Base-by-base conservation (phyloP, 2,329 filamentous ascomycete genomes). In the Ascomycota sp. region DNA sequence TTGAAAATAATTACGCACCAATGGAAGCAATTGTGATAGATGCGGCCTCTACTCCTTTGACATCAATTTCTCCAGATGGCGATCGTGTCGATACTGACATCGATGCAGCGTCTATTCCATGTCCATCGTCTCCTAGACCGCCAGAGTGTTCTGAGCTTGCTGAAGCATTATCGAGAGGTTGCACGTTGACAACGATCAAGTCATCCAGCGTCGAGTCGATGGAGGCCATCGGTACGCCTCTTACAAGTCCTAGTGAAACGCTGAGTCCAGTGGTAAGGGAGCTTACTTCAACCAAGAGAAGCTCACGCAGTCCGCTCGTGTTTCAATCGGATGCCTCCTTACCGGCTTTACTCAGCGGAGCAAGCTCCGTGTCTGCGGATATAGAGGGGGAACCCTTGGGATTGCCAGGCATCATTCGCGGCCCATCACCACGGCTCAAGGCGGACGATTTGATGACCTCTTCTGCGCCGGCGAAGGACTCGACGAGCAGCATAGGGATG, bases 271-370 rank as follows among this genome's bases (percentile, higher is more conserved):
- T 61, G 5, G 57, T 54, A 13, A 48, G 53, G 3, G 52, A 52
- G 26, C 15, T 17, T 4, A 45, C 45, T 6, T 46, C 52, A 4
- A 48, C 48, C 15, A 56, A 56, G 35, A 52, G 50, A n/a, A 44
- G 52, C 1, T 53, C 57, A 4, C 60, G 62, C 5, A 53, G 58
- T 7, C 61, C 63, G 39, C 41, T 63, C 11, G 55, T 53, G 3
- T 73, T 71, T 44, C 66, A 65, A 32, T 75, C 69, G 3, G 69
- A 75, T 30, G 69, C 69, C 0, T 75, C 70, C 5, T 48, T 75
- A 3, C 70, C 70, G 8, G 69, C 69, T 6, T 51, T 75, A 7
- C 54, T 75, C 8, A 75, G 69, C 33, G 66, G 69, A 8, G 66
- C 69, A 7, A 73, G 69, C 41, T 75, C 70, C 3, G 60, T 74